A percentile compares a stretch with the other conserved stretches of the same genome.
These are phyloP conservation scores for Chaetomium globosum DNA, from an alignment of 2,329 filamentous ascomycete genomes.

Conservation along the genomic window DNA sequence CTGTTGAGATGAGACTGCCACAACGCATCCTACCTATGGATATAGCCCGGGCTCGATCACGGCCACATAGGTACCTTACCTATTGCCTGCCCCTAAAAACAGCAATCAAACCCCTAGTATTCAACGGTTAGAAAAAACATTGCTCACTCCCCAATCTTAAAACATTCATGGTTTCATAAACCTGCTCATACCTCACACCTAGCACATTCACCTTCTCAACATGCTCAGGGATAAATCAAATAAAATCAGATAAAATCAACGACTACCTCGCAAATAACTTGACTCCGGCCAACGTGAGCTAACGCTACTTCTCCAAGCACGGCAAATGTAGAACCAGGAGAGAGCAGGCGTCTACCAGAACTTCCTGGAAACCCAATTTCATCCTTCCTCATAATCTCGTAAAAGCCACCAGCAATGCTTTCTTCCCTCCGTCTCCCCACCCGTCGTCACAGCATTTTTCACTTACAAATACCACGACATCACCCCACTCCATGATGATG, in stretches of 20 bases:
- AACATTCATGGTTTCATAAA: no score
- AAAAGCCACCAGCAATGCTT: not conserved
- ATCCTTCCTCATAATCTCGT: not conserved
- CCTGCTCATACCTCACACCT: not conserved
- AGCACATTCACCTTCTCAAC: not conserved
- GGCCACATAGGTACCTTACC: no score
- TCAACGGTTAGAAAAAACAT: no score
- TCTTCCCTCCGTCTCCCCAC: not conserved
- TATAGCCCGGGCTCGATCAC: no score
- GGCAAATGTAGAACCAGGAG: not conserved
- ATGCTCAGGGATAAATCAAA: not conserved
- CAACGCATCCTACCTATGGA: no score
- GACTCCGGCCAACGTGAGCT: slow-evolving; percentile 5
- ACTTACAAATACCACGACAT: not conserved
- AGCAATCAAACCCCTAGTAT: no score
- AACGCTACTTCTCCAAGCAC: not conserved
- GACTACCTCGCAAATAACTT: not conserved
- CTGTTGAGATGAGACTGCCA: no score
- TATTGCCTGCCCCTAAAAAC: no score
- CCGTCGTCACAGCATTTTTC: not conserved
- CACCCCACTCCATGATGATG: not conserved
- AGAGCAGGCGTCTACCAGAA: not conserved
- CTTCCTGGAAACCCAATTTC: not conserved
- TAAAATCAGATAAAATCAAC: slow-evolving; percentile 1
- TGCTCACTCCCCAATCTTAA: no score